Evolutionary conservation across 371 early-diverging fungal genomes (phyloP), one percentile per base, ranked within the genome.

Genomic region (Mycotypha africana): DNA sequence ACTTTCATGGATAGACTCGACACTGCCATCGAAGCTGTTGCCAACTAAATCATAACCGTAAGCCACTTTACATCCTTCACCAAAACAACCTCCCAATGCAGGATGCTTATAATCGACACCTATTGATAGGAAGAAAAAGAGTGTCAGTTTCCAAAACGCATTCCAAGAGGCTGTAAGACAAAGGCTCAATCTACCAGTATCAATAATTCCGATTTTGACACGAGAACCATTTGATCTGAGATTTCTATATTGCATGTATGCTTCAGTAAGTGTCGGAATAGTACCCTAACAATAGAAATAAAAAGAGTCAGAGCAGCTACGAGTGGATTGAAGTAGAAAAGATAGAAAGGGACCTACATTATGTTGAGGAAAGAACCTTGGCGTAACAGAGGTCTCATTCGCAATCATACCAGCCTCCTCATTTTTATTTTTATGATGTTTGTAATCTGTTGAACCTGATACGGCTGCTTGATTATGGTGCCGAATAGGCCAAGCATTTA

Each of bases 41-140:
- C 81, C 78, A 15, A 78, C 79, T 20, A 85, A 59, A 58, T 88
- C 86, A 46, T 76, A 74, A 15, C 88, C 88, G 34, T 69, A 73
- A 20, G 56, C 63, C 30, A 85, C 65, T 52, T 77, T 78, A 59
- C 72, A 82, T 2, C 76, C 76, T 16, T 56, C 41, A 8, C 85
- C 85, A 58, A 82, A 82, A 45, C 88, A 75, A 2, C 84, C 84
- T 16, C 84, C 85, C 39, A 87, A 61, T 6, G 85, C 84, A 32
- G 85, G 83, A 55, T 85, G 85, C 12, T 67, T 73, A 56, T 82
- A 87, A 58, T 84, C 82, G 17, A 85, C 67, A 15, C 70, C 68
- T 30, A 40, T 21, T 26, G 26, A 25, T 16, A 36, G 20, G 36
- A 9, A 15, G 23, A 19, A 3, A n/a, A 28, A 28, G 5, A 28